phyloP scores from a whole-genome alignment of 2,329 filamentous ascomycete species.

The Trichoderma sp. region DNA sequence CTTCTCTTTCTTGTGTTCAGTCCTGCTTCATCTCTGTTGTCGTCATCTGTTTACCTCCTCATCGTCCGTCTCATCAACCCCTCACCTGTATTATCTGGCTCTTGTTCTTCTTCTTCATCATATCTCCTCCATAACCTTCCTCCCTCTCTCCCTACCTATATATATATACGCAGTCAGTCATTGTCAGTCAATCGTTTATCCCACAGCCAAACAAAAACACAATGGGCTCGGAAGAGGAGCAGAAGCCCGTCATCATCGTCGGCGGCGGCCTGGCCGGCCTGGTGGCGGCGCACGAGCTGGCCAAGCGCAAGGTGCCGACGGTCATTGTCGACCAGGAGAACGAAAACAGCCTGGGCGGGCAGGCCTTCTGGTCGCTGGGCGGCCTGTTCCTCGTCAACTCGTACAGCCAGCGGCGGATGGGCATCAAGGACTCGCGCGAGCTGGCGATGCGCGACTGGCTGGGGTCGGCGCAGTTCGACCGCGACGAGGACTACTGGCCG shows the following conservation, averaged over 20 bases:
- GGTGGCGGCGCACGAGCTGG: conserved; percentile 60
- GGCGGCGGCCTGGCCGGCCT: conserved; percentile 62
- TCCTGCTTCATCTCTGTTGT: no score
- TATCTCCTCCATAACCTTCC: no score
- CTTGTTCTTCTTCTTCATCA: background rate
- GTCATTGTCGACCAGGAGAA: conserved; percentile 63
- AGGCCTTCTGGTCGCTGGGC: conserved; percentile 66
- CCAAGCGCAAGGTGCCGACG: conserved; percentile 51
- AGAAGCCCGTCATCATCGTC: conserved; percentile 55
- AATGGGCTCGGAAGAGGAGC: conserved; percentile 31
- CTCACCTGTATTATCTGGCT: no score
- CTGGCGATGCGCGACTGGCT: conserved; percentile 63
- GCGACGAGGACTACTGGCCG: conserved; percentile 61
- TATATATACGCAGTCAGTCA: no score
- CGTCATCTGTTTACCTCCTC: no score
- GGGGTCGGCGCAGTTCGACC: conserved; percentile 60
- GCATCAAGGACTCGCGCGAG: conserved; percentile 59
- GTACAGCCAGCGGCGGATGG: conserved; percentile 57
- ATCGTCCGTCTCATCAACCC: no score
- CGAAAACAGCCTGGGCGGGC: conserved; percentile 58
- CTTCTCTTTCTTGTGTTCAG: no score
- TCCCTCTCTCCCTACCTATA: background rate
- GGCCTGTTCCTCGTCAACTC: conserved; percentile 64
- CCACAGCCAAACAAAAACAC: background rate
- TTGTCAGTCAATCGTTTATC: no score